These are phyloP conservation scores for Rauvolfia tetraphylla DNA, from an alignment of 257 asterid genomes.

Conservation along the genomic window DNA sequence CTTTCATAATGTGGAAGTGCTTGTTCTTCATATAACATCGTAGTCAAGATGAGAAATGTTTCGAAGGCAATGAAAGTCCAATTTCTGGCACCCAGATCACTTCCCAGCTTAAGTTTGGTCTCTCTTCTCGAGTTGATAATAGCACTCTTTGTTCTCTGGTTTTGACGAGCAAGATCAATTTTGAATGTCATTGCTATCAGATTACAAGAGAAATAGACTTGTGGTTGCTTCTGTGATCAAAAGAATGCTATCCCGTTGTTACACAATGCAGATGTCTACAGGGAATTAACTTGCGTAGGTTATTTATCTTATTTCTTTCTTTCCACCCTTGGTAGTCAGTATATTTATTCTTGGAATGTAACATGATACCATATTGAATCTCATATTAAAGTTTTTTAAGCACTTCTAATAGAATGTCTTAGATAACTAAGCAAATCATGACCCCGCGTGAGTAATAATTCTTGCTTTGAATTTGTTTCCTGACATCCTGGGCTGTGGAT, in stretches of 20 bases:
- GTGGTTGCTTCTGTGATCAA: neutral
- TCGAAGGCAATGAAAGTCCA: neutral
- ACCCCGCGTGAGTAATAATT: neutral
- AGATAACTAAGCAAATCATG: neutral
- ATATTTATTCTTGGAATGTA: neutral
- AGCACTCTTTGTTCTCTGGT: neutral
- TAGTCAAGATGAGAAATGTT: neutral
- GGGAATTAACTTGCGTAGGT: constrained; percentile 1
- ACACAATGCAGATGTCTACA: neutral
- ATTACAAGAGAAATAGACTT: neutral
- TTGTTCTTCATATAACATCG: neutral
- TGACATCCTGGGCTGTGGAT: neutral
- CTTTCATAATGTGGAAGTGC: neutral
- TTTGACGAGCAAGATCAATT: neutral
- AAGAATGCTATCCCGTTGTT: neutral
- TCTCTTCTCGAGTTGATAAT: neutral
- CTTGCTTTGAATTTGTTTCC: neutral
- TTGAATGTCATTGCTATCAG: neutral
- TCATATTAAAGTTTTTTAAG: neutral
- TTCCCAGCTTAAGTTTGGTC: neutral
- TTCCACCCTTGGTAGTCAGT: neutral
- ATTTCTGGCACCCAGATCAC: neutral
- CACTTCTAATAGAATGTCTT: neutral
- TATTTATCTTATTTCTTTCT: neutral
- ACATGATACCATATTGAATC: neutral